phyloP scores from a whole-genome alignment of 306 rosid species.

The Crataegus laevigata region DNA sequence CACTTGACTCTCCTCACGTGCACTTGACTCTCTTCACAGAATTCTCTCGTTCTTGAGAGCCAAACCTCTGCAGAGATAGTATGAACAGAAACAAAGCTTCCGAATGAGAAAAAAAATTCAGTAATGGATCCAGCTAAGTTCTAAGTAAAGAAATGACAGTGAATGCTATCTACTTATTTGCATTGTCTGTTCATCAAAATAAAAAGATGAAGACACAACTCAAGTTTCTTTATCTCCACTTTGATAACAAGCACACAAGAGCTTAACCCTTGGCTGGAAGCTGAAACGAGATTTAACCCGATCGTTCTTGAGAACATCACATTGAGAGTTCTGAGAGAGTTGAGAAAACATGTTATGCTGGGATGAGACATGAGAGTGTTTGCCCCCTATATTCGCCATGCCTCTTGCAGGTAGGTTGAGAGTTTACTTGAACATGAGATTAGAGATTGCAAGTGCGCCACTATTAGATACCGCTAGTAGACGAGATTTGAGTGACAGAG shows the following conservation, averaged over 20 bases:
- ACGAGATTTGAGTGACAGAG: no score
- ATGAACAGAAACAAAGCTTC: conserved; percentile 5
- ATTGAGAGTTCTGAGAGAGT: conserved; percentile 73
- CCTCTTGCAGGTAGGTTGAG: no score
- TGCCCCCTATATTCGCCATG: no score
- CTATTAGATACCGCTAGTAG: no score
- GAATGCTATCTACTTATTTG: background rate
- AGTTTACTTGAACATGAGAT: no score
- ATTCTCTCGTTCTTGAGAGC: conserved; percentile 80
- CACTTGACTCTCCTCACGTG: conserved; percentile 73
- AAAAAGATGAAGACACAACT: background rate
- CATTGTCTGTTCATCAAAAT: background rate
- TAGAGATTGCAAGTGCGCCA: no score
- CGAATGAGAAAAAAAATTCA: background rate
- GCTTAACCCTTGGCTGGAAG: background rate
- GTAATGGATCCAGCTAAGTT: background rate
- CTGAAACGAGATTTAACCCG: conserved; percentile 46
- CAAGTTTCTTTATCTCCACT: background rate
- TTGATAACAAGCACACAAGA: background rate
- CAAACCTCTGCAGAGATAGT: conserved; percentile 41
- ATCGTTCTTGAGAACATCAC: conserved; percentile 57
- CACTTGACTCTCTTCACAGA: conserved; percentile 54
- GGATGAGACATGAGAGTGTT: conserved; percentile 28
- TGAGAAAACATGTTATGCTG: conserved; percentile 73
- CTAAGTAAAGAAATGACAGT: background rate